phyloP scores from a whole-genome alignment of 305 asterid genomes.

The Plantago coronopus region DNA sequence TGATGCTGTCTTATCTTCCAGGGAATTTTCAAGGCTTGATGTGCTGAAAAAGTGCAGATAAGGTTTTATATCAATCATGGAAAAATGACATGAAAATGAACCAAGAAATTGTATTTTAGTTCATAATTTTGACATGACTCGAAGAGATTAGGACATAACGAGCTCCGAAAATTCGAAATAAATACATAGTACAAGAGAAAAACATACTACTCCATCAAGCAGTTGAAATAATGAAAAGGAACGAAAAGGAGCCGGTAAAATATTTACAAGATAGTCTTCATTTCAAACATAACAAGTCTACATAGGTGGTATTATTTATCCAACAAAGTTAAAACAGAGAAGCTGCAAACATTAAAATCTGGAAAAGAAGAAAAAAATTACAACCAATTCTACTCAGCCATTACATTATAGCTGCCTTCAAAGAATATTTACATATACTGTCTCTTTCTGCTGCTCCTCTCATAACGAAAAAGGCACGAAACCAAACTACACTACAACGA shows the following conservation, averaged over 20 bases:
- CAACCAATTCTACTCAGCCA: slow-evolving; percentile 37
- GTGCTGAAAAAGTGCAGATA: too few species aligned
- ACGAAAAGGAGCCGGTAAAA: background rate
- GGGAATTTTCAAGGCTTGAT: too few species aligned
- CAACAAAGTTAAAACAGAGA: slow-evolving; percentile 37
- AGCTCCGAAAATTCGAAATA: too few species aligned
- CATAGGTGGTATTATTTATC: slow-evolving; percentile 59
- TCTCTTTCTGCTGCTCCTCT: slow-evolving; percentile 26
- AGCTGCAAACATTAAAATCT: slow-evolving; percentile 21
- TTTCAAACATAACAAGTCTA: slow-evolving; percentile 31
- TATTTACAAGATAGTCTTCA: slow-evolving; percentile 30
- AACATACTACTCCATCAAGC: too few species aligned
- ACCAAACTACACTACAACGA: slow-evolving; percentile 33
- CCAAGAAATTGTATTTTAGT: too few species aligned
- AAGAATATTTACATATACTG: slow-evolving; percentile 58
- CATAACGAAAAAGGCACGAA: slow-evolving; percentile 21
- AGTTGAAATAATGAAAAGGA: background rate
- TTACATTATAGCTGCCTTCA: slow-evolving; percentile 36
- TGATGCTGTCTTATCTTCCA: too few species aligned
- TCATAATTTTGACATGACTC: too few species aligned
- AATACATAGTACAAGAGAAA: too few species aligned
- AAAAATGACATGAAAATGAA: too few species aligned
- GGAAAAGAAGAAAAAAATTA: slow-evolving; percentile 29
- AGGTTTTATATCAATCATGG: too few species aligned
- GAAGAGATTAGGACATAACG: too few species aligned